Percentiles rank a stretch among this genome's conserved stretches.
Conservation (phyloP, 345 rosid species). For the Eucalyptus guilfoylei region DNA sequence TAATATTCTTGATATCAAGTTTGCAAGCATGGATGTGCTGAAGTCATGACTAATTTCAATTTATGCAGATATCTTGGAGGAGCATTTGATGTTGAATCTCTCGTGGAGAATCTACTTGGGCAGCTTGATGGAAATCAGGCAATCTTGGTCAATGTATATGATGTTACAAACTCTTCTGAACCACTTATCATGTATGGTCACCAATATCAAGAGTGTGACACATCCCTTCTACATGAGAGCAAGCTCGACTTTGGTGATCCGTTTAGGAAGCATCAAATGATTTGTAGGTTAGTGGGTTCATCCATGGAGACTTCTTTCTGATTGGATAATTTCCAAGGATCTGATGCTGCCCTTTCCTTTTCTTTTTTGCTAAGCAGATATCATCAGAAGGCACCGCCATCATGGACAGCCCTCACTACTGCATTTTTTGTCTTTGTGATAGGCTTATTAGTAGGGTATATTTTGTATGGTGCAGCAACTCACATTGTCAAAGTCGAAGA, state of each 20-base stretch:
- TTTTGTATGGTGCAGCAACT: constrained; percentile 58
- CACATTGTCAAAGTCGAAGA: constrained; percentile 93
- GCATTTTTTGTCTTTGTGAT: constrained; percentile 61
- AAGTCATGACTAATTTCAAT: not conserved
- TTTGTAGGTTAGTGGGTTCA: constrained; percentile 54
- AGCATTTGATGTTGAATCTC: constrained; percentile 98
- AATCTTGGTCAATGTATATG: constrained; percentile 84
- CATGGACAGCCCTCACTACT: constrained; percentile 67
- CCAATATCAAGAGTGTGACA: constrained; percentile 72
- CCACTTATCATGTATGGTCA: constrained; percentile 87
- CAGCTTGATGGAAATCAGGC: constrained; percentile 97
- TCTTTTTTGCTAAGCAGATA: constrained; percentile 39
- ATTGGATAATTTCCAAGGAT: not conserved
- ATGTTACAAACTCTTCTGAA: constrained; percentile 74
- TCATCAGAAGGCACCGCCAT: constrained; percentile 68
- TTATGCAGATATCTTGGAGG: constrained; percentile 82
- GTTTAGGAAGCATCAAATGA: constrained; percentile 86
- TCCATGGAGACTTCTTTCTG: not conserved
- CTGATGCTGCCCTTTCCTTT: not conserved
- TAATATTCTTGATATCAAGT: not conserved
- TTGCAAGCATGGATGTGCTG: not conserved
- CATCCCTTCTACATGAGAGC: constrained; percentile 65
- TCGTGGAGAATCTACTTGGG: constrained; percentile 92
- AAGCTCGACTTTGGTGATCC: constrained; percentile 96
- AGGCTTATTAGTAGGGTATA: constrained; percentile 72